Evolutionary conservation across 1,284 basidiomycete genomes (phyloP).

Genomic region (Cryptococcus jaspeensis): DNA sequence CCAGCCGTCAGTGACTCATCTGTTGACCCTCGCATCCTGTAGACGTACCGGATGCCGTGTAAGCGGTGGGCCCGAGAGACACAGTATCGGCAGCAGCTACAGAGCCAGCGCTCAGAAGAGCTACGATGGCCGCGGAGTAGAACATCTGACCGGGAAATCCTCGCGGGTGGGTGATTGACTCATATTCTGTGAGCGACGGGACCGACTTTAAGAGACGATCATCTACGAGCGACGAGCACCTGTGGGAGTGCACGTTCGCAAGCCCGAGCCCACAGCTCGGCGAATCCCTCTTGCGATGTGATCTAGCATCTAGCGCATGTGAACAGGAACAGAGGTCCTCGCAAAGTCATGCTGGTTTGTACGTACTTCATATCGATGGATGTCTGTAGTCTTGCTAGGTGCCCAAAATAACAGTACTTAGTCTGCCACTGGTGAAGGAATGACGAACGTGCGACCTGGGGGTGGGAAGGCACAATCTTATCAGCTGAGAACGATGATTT

Average conservation of each 20-base stretch:
- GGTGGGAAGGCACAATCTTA: not conserved
- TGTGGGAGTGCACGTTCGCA: too few relatives aligned
- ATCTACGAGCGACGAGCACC: too few relatives aligned
- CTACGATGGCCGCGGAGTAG: not conserved
- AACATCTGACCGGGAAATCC: not conserved
- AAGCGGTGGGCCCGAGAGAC: constrained; percentile 13
- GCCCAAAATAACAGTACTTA: not conserved
- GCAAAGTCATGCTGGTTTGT: too few relatives aligned
- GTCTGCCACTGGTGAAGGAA: too few relatives aligned
- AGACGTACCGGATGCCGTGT: constrained; percentile 13
- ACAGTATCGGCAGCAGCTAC: constrained; percentile 3
- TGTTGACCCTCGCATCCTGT: constrained; percentile 1
- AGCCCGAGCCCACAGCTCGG: too few relatives aligned
- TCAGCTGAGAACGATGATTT: too few relatives aligned
- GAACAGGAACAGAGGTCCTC: too few relatives aligned
- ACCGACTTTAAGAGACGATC: not conserved
- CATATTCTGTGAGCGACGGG: not conserved
- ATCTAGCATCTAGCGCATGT: not conserved
- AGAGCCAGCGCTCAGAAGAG: not conserved
- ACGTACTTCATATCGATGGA: not conserved
- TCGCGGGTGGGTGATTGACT: not conserved
- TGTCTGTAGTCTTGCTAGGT: not conserved
- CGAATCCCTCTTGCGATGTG: too few relatives aligned
- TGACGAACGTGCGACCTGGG: not conserved
- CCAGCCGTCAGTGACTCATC: not conserved